Base-by-base conservation (phyloP, 306 rosid genomes). In the Astragalus membranaceus region DNA sequence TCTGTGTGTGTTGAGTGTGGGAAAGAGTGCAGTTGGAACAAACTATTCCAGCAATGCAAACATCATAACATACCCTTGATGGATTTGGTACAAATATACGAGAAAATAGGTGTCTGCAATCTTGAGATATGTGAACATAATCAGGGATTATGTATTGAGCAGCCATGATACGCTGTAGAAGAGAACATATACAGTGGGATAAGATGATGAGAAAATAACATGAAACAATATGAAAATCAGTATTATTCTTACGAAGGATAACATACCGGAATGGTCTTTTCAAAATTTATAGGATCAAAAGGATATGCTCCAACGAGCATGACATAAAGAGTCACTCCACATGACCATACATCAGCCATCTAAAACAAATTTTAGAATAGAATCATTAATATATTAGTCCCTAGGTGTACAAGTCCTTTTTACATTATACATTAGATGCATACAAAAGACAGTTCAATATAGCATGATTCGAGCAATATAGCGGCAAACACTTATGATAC, bases 261-360 rank as follows among this genome's bases (percentile, higher is more conserved):
- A 32, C 12, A 13, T 13, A 83, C 94, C 88, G 85, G 94, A 76
- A 88, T 88, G 46, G 94, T 83, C 75, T 88, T 88, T 72, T 88
- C 84, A 72, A 88, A 83, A 67, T 88, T 88, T 84, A 75, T 83
- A 51, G 94, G 90, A 76, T 88, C 94, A 57, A 88, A 88, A 53
- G 94, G 94, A 72, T 88, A 88, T 36, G 85, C 90, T 51, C 94
- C 94, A 50, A 88, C 94, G 67, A 88, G 80, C 94, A 88, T 88
- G 62, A 88, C 94, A 77, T 88, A 88, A 16, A 88, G 94, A 71
- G 94, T 88, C 84, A 88, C 94, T 30, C 90, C 94, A 73, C 94
- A 88, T 32, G 94, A 88, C 94, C 94, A 88, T n/a, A 85, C 90
- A 83, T 88, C 94, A 36, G 94, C 94, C 83, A 85, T 72, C 94